Conservation (phyloP, 768 basidiomycete species). For the Rhizopogon vesiculosus region DNA sequence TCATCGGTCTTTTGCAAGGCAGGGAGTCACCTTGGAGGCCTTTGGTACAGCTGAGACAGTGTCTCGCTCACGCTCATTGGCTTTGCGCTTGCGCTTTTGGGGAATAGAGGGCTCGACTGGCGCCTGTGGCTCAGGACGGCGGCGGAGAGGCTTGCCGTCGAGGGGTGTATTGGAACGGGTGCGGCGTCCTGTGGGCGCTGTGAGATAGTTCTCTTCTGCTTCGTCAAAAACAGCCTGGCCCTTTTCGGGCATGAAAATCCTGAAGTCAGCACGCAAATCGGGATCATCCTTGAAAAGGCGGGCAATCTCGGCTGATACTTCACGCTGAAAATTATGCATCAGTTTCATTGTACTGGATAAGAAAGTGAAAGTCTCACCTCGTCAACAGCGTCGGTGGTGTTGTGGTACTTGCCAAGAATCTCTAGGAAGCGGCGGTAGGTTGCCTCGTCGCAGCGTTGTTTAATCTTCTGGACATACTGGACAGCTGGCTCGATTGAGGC, state of each 20-base stretch:
- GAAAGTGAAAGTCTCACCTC: constrained; percentile 37
- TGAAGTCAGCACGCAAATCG: constrained; percentile 69
- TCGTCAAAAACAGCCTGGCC: constrained; percentile 48
- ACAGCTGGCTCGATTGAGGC: constrained; percentile 74
- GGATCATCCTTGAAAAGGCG: constrained; percentile 71
- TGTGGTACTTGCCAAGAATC: constrained; percentile 62
- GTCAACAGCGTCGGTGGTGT: constrained; percentile 54
- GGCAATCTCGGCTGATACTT: constrained; percentile 65
- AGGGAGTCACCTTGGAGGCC: not conserved
- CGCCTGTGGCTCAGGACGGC: constrained; percentile 41
- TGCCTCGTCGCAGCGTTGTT: constrained; percentile 87
- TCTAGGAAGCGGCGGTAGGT: constrained; percentile 80
- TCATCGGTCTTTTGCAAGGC: not conserved
- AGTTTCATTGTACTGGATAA: not conserved
- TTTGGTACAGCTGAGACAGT: not conserved
- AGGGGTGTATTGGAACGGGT: constrained; percentile 31
- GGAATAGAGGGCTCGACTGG: constrained; percentile 39
- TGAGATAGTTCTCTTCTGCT: constrained; percentile 23
- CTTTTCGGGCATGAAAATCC: constrained; percentile 68
- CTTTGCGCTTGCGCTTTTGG: constrained; percentile 68
- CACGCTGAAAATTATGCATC: constrained; percentile 39
- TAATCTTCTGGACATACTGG: constrained; percentile 95
- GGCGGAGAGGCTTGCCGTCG: constrained; percentile 32
- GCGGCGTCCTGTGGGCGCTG: constrained; percentile 21
- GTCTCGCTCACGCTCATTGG: constrained; percentile 37